Evolutionary conservation across 2,329 filamentous ascomycete species (phyloP).

Genomic region (Onygenales sp.): DNA sequence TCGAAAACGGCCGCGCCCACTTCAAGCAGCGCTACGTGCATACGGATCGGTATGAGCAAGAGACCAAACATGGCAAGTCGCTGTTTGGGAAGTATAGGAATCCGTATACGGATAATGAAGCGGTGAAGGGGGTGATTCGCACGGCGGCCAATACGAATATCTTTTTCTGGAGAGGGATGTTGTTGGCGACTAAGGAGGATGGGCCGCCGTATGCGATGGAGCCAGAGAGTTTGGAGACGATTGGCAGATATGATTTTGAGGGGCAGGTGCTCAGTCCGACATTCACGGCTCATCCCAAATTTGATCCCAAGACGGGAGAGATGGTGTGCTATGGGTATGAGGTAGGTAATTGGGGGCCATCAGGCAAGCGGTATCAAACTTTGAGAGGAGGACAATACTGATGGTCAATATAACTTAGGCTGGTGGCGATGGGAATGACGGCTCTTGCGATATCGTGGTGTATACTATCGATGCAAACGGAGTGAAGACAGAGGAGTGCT

Average conservation of each 20-base stretch:
- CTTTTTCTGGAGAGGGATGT: neutral
- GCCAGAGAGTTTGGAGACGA: neutral
- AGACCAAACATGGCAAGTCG: neutral
- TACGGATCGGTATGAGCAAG: neutral
- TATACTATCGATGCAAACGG: neutral
- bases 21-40: neutral
- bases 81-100: neutral
- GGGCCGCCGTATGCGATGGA: neutral
- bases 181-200: neutral
- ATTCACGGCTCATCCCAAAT: neutral
- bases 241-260: neutral
- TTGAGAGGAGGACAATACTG: neutral
- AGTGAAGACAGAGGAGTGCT: neutral
- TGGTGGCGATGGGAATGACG: neutral
- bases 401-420: neutral
- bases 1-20: neutral
- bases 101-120: neutral
- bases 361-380: neutral
- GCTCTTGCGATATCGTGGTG: neutral
- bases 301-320: neutral
- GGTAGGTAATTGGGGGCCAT: neutral
- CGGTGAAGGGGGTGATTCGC: neutral
- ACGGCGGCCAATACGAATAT: neutral
- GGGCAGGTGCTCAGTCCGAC: neutral
- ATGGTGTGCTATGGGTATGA: neutral